Base-by-base conservation (phyloP, 352 stramenopile genomes). In the Pythium chondricola region DNA sequence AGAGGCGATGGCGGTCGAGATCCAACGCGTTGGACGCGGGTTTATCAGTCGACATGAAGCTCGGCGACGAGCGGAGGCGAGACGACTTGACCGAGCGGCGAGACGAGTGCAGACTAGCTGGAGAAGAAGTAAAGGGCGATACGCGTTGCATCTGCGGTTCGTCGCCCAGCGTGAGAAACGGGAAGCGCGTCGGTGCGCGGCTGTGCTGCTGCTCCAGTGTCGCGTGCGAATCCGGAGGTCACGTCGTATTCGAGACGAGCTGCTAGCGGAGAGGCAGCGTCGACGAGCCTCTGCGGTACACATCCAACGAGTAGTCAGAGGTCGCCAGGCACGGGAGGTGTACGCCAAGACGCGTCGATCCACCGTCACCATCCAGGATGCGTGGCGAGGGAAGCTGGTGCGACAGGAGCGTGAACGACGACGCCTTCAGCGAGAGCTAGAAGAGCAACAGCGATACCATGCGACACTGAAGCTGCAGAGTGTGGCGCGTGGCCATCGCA, bases 111-210 rank as follows among this genome's bases (percentile, higher is more conserved):
- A 88, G 47, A 58, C 50, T 1, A 75, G 67, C 46, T 85, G 74
- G 67, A 67, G 73, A 13, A 58, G 61, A n/a, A 63, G 66, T 36
- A 62, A 66, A 36, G 65, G 63, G 0, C 46, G 56, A 8, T 76
- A 76, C 27, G 72, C 56, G 13, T 53, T 87, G 0, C 69, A 72
- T 35, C 36, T 82, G 11, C 75, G 75, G 0, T 85, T 87, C 35
- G 48, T 62, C 1, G 73, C 65, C 3, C 66, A 82, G 40, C 62
- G 65, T 1, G 62, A 78, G 2, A 47, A 65, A 32, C 57, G 80
- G 9, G 55, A 53, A 0, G 60, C 64, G 4, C 59, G 49, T 7
- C 48, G 58, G 13, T 36, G 65, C 18, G 40, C 62, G 17, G 51
- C 70, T 17, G 63, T 58, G 2, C 63, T 75, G 14, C 32, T 44